Percentiles rank a stretch among this genome's conserved stretches.
These are phyloP conservation scores for Fraxinus sp. DNA, from an alignment of 305 asterid species.

Conservation along the genomic window DNA sequence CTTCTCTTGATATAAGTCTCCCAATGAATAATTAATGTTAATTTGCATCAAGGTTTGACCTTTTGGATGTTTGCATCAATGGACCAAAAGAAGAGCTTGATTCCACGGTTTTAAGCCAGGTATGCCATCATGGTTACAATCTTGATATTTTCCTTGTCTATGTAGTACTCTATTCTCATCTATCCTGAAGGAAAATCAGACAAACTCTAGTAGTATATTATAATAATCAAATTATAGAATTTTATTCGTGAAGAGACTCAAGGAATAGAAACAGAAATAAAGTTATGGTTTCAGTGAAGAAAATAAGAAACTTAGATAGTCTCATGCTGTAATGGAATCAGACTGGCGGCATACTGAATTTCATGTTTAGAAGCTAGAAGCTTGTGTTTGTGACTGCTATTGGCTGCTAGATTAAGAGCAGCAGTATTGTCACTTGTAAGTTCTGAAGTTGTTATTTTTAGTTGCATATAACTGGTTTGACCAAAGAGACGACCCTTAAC, in stretches of 20 bases:
- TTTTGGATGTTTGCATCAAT: slow-evolving; percentile 77
- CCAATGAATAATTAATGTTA: slow-evolving; percentile 20
- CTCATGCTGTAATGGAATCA: not conserved
- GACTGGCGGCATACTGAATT: not conserved
- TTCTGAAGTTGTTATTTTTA: not conserved
- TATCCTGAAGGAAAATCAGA: not conserved
- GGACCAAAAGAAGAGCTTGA: slow-evolving; percentile 96
- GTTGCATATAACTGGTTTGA: not conserved
- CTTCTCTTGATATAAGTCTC: not conserved
- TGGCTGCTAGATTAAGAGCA: not conserved
- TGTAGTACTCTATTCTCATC: slow-evolving; percentile 10
- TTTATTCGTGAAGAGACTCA: not conserved
- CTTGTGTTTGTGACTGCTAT: not conserved
- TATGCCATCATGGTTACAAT: slow-evolving; percentile 19
- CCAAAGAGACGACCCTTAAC: not conserved
- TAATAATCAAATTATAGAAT: not conserved
- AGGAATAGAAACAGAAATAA: not conserved
- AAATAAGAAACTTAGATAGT: not conserved
- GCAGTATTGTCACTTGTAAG: not conserved
- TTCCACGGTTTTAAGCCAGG: slow-evolving; percentile 98
- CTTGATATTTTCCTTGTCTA: slow-evolving; percentile 8
- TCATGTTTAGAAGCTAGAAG: not conserved
- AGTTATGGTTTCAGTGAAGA: not conserved
- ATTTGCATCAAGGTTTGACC: slow-evolving; percentile 64
- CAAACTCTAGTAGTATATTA: not conserved